phyloP scores from a whole-genome alignment of 1,284 basidiomycete genomes.

The Puccinia novopanici region DNA sequence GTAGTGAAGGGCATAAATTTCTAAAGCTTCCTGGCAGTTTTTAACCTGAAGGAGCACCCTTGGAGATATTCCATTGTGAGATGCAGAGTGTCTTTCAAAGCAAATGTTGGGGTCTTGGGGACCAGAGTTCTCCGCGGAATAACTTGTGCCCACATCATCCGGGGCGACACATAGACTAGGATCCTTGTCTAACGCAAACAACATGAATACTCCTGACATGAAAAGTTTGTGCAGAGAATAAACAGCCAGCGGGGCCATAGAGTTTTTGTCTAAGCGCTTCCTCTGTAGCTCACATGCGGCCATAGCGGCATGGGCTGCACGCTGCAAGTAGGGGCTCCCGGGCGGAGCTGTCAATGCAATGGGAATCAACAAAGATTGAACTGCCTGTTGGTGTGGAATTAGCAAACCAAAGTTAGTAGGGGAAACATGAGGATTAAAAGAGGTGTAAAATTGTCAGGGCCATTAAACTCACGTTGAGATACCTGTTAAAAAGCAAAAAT shows the following conservation, averaged over 20 bases:
- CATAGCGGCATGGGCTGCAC: constrained; percentile 37
- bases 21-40: constrained; percentile 34
- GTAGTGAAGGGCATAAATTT: constrained; percentile 42
- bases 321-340: constrained; percentile 28
- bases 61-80: neutral
- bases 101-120: neutral
- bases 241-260: constrained; percentile 28
- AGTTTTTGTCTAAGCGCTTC: constrained; percentile 19
- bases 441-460: neutral
- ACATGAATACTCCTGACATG: constrained; percentile 40
- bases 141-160: neutral
- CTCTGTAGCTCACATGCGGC: constrained; percentile 37
- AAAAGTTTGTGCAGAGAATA: constrained; percentile 45
- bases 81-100: neutral
- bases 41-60: neutral
- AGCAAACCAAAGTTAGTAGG: neutral
- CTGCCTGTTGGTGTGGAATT: constrained; percentile 7
- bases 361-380: constrained; percentile 44
- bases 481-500: neutral
- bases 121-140: too few relatives aligned
- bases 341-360: constrained; percentile 25
- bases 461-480: constrained; percentile 21
- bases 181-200: constrained; percentile 41
- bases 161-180: constrained; percentile 7
- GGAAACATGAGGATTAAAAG: neutral